Base-by-base conservation (phyloP, 1,139 yeast species). In the Citeromyces siamensis region DNA sequence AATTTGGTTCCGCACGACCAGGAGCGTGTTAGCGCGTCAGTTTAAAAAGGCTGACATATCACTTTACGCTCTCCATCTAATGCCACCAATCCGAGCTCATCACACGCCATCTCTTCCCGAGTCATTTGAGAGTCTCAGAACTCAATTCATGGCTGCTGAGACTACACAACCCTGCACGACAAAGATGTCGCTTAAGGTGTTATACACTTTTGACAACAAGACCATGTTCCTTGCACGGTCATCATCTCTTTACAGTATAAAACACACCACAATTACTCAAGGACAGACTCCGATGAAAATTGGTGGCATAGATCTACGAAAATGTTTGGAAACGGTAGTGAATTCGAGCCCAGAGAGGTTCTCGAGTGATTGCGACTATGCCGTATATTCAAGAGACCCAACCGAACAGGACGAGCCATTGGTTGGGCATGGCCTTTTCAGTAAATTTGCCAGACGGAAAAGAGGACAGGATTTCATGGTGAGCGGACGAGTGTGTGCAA, bases 371-470 rank as follows among this genome's bases (percentile, higher is more conserved):
- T 62, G 62, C 40, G 90, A 80, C 49, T 79, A 75, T 50, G 81
- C 82, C 32, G 72, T 80, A 14, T 80, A 80, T 53, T 77, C 75
- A 45, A 76, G 74, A 47, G 90, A 80, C 51, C 68, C 79, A 35
- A 71, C 81, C 22, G 90, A 80, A 51, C 74, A 73, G 5, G 84
- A 76, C 48, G 88, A 80, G 53, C 90, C 90, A 2, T 74, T 75
- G 51, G 90, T 80, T 7, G 78, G 84, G 14, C 70, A 74, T 45
- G 90, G 90, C 1, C 62, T 75, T 17, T 61, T 76, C 36, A 73
- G 84, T 1, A 60, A 64, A 26, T 50, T 68, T 38, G 46, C 53
- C 39, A 48, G 48, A 6, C 50, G 47, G 33, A 44, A 51, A 31
- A 56, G 58, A 8, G 47, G 44, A 6, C 51, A 50, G 23, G 55